Conservation (phyloP, 2,329 filamentous ascomycete species). For the Diaporthe helianthi region DNA sequence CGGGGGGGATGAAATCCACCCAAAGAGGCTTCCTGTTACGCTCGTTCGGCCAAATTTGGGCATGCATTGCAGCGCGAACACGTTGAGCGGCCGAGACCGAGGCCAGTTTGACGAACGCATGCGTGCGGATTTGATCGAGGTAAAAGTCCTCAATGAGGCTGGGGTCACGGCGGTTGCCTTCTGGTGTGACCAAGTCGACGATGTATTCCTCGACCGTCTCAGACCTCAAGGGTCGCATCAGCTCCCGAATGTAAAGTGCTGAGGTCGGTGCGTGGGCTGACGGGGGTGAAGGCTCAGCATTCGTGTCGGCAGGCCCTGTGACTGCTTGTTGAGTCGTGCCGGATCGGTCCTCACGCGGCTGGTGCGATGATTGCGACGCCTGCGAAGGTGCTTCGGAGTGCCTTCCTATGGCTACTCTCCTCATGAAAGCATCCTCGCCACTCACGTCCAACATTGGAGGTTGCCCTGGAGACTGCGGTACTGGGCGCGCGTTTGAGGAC, state of each 20-base stretch:
- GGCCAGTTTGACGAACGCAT: slow-evolving; percentile 81
- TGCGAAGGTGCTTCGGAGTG: slow-evolving; percentile 25
- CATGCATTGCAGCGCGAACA: slow-evolving; percentile 78
- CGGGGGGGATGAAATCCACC: slow-evolving; percentile 87
- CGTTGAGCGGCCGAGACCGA: slow-evolving; percentile 75
- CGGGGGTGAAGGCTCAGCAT: slow-evolving; percentile 60
- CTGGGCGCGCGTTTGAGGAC: neutral
- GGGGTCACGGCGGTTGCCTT: slow-evolving; percentile 56
- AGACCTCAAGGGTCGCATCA: slow-evolving; percentile 85
- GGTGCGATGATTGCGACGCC: slow-evolving; percentile 35
- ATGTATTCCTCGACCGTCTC: slow-evolving; percentile 73
- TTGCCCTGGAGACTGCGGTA: neutral
- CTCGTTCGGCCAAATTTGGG: slow-evolving; percentile 85
- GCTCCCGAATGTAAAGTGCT: slow-evolving; percentile 86
- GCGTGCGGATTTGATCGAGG: slow-evolving; percentile 84
- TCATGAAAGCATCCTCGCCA: neutral
- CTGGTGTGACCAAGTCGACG: slow-evolving; percentile 68
- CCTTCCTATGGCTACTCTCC: slow-evolving; percentile 20
- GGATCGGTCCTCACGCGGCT: slow-evolving; percentile 33
- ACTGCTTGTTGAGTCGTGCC: slow-evolving; percentile 26
- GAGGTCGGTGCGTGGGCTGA: slow-evolving; percentile 70
- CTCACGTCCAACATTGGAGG: neutral
- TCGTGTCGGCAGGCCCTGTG: slow-evolving; percentile 35
- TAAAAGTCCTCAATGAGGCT: slow-evolving; percentile 73
- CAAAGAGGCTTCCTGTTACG: slow-evolving; percentile 82